A percentile compares a stretch with the other conserved stretches of the same genome.
phyloP scores from a whole-genome alignment of 441 rosid species.

The Pelargonium citronellum region DNA sequence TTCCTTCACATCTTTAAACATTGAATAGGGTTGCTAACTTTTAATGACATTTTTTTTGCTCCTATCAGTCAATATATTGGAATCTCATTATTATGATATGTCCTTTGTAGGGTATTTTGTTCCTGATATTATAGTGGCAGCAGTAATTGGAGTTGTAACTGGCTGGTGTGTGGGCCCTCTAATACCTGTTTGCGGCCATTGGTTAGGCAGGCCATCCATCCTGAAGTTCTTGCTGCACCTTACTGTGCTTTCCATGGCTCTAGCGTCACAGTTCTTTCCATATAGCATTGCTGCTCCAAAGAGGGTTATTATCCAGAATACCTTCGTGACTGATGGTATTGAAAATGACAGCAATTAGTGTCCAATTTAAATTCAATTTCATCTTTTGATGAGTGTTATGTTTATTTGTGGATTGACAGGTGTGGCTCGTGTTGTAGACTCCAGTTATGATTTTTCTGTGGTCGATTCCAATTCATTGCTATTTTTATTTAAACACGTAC shows the following conservation, averaged over 20 bases:
- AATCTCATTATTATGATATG: conserved; percentile 11
- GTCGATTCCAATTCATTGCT: conserved; percentile 74
- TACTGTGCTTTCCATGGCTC: conserved; percentile 61
- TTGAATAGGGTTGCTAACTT: neutral
- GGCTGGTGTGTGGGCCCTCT: conserved; percentile 85
- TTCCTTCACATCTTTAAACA: neutral
- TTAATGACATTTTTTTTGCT: conserved; percentile 1
- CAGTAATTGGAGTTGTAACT: conserved; percentile 53
- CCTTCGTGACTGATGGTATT: conserved; percentile 65
- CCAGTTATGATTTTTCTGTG: conserved; percentile 67
- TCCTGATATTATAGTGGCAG: conserved; percentile 71
- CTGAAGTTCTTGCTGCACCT: conserved; percentile 69
- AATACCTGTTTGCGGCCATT: conserved; percentile 62
- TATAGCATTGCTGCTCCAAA: conserved; percentile 83
- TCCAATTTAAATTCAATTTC: neutral
- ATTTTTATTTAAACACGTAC: conserved; percentile 66
- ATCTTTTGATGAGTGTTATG: conserved; percentile 7
- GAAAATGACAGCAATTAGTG: conserved; percentile 8
- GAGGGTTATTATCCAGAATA: conserved; percentile 84
- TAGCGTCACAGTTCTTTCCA: conserved; percentile 91
- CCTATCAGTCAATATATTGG: neutral
- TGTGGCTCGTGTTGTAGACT: conserved; percentile 46
- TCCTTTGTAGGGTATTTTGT: conserved; percentile 66
- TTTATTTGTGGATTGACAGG: conserved; percentile 42
- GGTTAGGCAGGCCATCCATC: conserved; percentile 72